Percentiles rank a stretch among this genome's conserved stretches.
Conservation (phyloP, 1,284 basidiomycete genomes). For the Melampsora larici-populina region DNA sequence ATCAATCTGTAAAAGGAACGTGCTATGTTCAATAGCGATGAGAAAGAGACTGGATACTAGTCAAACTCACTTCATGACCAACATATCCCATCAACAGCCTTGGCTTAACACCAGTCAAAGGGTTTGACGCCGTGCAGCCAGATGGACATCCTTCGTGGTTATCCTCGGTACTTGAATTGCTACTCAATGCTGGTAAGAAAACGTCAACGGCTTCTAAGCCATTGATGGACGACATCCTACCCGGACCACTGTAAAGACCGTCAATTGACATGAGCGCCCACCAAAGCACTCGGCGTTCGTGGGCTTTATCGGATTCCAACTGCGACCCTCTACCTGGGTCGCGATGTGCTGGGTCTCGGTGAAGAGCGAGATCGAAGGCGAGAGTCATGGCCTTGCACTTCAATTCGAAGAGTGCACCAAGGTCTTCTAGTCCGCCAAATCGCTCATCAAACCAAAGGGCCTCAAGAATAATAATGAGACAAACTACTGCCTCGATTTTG, state of each 20-base stretch:
- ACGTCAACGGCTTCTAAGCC: conserved; percentile 38
- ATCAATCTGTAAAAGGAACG: conserved; percentile 11
- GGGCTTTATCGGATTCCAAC: conserved; percentile 7
- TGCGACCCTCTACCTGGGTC: conserved; percentile 22
- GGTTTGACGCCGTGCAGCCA: conserved; percentile 29
- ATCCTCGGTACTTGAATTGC: conserved; percentile 18
- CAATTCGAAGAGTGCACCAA: conserved; percentile 18
- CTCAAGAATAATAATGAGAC: conserved; percentile 39
- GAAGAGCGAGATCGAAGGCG: conserved; percentile 30
- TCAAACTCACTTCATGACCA: conserved; percentile 36
- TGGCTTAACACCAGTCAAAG: conserved; percentile 24
- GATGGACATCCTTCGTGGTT: conserved; percentile 30
- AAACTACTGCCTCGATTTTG: conserved; percentile 24
- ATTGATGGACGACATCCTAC: conserved; percentile 22
- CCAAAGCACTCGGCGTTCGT: conserved; percentile 38
- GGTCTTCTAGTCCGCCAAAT: conserved; percentile 33
- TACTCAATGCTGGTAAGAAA: conserved; percentile 37
- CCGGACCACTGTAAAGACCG: conserved; percentile 34
- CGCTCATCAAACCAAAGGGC: conserved; percentile 35
- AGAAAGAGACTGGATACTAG: background rate
- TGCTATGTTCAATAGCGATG: background rate
- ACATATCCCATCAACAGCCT: conserved; percentile 35
- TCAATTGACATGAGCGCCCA: conserved; percentile 43
- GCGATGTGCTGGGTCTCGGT: conserved; percentile 37
- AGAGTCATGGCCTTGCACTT: conserved; percentile 42